These are phyloP conservation scores for Ilex paraguariensis DNA, from an alignment of 305 asterid species.

Conservation along the genomic window DNA sequence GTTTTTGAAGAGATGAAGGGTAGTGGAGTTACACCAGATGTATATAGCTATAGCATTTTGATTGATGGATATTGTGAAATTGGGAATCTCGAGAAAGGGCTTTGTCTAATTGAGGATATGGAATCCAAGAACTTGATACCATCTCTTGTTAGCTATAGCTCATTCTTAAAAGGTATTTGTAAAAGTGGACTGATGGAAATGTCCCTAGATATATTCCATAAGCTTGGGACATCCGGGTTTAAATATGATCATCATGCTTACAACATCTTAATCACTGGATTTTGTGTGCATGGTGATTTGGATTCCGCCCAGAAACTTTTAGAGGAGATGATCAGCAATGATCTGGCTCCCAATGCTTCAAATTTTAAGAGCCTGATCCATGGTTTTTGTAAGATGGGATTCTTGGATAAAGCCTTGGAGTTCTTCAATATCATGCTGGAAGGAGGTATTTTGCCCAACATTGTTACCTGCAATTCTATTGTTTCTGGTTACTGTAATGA, in stretches of 20 bases:
- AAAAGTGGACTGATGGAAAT: constrained; percentile 26
- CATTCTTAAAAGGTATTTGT: constrained; percentile 41
- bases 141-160: constrained; percentile 40
- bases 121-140: constrained; percentile 32
- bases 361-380: constrained; percentile 30
- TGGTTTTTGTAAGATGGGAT: constrained; percentile 37
- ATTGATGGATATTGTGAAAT: constrained; percentile 42
- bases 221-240: constrained; percentile 34
- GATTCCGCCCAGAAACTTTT: constrained; percentile 28
- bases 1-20: constrained; percentile 46
- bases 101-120: constrained; percentile 43
- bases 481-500: constrained; percentile 26
- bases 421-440: constrained; percentile 21
- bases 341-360: constrained; percentile 24
- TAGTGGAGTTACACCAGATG: constrained; percentile 44
- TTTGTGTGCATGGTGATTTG: constrained; percentile 38
- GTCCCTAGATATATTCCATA: constrained; percentile 33
- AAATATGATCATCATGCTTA: constrained; percentile 42
- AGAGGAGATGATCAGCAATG: constrained; percentile 33
- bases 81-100: constrained; percentile 29
- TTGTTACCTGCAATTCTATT: constrained; percentile 22
- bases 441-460: constrained; percentile 15
- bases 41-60: constrained; percentile 50
- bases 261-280: constrained; percentile 43
- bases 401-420: constrained; percentile 24